These are phyloP conservation scores for Aureobasidium pullulans DNA, from an alignment of 2,329 filamentous ascomycete species.

Conservation along the genomic window DNA sequence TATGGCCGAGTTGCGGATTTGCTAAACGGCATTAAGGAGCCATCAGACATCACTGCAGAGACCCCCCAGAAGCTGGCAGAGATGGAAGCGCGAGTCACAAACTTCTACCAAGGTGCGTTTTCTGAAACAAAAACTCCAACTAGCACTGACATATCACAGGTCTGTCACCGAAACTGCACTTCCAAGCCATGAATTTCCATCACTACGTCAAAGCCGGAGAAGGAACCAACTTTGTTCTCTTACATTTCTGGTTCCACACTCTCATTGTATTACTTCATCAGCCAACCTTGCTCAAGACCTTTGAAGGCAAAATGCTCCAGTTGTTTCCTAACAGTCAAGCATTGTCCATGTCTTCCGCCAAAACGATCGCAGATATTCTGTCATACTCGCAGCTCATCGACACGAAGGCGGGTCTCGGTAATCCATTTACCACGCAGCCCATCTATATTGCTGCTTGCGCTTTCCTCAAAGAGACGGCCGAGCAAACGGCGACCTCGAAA, in stretches of 20 bases:
- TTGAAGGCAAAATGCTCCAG: conserved; percentile 61
- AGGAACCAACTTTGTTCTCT: conserved; percentile 76
- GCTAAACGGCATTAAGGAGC: conserved; percentile 70
- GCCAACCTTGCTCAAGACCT: conserved; percentile 72
- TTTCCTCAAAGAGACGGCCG: conserved; percentile 74
- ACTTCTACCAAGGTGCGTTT: conserved; percentile 55
- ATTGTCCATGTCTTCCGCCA: conserved; percentile 77
- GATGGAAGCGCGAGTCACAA: conserved; percentile 76
- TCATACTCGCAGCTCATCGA: conserved; percentile 81
- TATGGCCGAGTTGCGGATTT: conserved; percentile 80
- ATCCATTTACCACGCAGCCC: conserved; percentile 79
- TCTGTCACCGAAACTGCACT: conserved; percentile 67
- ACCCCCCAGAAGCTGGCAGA: conserved; percentile 62
- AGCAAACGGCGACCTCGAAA: conserved; percentile 57
- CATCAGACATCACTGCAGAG: conserved; percentile 66
- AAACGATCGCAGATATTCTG: conserved; percentile 83
- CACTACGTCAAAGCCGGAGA: conserved; percentile 73
- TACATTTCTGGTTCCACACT: conserved; percentile 86
- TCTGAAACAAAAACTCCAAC: too few relatives aligned
- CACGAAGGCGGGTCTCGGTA: conserved; percentile 76
- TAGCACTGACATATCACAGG: conserved; percentile 20
- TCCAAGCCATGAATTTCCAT: conserved; percentile 80
- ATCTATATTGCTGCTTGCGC: conserved; percentile 89
- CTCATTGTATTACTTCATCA: conserved; percentile 80
- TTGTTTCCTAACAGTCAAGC: conserved; percentile 75